Conservation (phyloP, 352 stramenopile genomes). For the Pythium sukuiense region DNA sequence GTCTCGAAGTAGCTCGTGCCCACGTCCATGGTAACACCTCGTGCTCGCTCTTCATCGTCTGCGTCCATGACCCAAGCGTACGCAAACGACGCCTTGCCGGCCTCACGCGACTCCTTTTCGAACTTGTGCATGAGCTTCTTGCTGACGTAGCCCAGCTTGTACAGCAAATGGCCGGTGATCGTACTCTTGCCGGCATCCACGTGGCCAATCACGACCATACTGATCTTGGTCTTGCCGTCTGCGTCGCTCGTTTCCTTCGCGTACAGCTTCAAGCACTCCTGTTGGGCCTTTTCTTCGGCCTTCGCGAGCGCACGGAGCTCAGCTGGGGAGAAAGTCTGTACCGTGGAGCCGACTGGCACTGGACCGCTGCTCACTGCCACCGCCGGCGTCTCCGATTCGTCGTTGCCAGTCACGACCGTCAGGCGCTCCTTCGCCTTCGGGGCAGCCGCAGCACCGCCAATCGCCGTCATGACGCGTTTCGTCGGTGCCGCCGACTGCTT, state of each 20-base stretch:
- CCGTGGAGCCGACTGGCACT: slow-evolving; percentile 20
- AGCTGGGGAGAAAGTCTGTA: slow-evolving; percentile 33
- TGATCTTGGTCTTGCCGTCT: slow-evolving; percentile 82
- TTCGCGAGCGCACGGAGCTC: slow-evolving; percentile 74
- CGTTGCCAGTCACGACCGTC: neutral
- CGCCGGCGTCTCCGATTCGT: neutral
- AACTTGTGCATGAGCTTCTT: slow-evolving; percentile 91
- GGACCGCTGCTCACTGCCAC: neutral
- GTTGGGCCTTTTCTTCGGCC: slow-evolving; percentile 68
- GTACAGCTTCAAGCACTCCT: slow-evolving; percentile 41
- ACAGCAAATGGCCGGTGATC: slow-evolving; percentile 95
- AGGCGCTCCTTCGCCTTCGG: slow-evolving; percentile 14
- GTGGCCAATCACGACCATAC: slow-evolving; percentile 96
- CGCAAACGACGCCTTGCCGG: slow-evolving; percentile 94
- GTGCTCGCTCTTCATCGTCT: slow-evolving; percentile 85
- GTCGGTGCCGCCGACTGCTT: slow-evolving; percentile 19
- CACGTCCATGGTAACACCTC: slow-evolving; percentile 98
- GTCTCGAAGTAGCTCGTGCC: slow-evolving; percentile 93
- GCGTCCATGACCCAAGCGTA: slow-evolving; percentile 95
- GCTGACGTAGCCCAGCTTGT: slow-evolving; percentile 88
- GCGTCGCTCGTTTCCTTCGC: slow-evolving; percentile 42
- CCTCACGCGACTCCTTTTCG: slow-evolving; percentile 87
- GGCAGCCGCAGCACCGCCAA: slow-evolving; percentile 32
- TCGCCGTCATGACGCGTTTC: slow-evolving; percentile 53
- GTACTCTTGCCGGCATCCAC: slow-evolving; percentile 98